These are phyloP conservation scores for Trichosporon asahii DNA, from an alignment of 1,284 basidiomycete species.

Conservation along the genomic window DNA sequence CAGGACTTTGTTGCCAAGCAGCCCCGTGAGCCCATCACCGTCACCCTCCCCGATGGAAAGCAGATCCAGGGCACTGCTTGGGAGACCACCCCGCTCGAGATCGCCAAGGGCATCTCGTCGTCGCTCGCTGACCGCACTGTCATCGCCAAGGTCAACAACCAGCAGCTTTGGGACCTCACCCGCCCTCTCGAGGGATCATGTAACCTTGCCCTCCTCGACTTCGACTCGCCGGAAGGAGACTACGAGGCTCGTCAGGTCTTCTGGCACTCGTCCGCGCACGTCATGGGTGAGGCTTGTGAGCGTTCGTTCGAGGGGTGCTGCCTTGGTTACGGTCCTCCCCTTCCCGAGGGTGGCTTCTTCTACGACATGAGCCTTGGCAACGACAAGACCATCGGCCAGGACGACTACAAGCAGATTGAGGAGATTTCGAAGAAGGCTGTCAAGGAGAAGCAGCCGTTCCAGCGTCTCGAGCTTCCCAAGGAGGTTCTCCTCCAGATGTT, in stretches of 20 bases:
- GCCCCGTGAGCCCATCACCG: constrained; percentile 73
- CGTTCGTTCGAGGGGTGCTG: constrained; percentile 91
- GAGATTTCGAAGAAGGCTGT: constrained; percentile 81
- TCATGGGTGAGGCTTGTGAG: constrained; percentile 96
- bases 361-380: constrained; percentile 78
- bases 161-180: constrained; percentile 89
- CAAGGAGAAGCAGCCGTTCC: constrained; percentile 97
- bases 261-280: constrained; percentile 99
- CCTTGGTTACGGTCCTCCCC: constrained; percentile 94
- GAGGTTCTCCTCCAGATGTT: constrained; percentile 97
- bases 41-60: constrained; percentile 86
- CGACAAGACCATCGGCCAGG: constrained; percentile 64
- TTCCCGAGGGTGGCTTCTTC: constrained; percentile 94
- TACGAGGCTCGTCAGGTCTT: constrained; percentile 88
- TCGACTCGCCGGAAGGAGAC: constrained; percentile 78
- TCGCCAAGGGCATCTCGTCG: constrained; percentile 84
- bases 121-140: constrained; percentile 84
- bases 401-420: constrained; percentile 87
- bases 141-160: constrained; percentile 84
- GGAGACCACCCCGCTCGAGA: constrained; percentile 93
- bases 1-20: constrained; percentile 77
- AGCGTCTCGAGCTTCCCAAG: constrained; percentile 88
- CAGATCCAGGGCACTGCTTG: constrained; percentile 79
- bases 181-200: constrained; percentile 82
- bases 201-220: constrained; percentile 84